A percentile compares a stretch with the other conserved stretches of the same genome.
These are phyloP conservation scores for Pythium utonaiense DNA, from an alignment of 352 stramenopile species.

Conservation along the genomic window DNA sequence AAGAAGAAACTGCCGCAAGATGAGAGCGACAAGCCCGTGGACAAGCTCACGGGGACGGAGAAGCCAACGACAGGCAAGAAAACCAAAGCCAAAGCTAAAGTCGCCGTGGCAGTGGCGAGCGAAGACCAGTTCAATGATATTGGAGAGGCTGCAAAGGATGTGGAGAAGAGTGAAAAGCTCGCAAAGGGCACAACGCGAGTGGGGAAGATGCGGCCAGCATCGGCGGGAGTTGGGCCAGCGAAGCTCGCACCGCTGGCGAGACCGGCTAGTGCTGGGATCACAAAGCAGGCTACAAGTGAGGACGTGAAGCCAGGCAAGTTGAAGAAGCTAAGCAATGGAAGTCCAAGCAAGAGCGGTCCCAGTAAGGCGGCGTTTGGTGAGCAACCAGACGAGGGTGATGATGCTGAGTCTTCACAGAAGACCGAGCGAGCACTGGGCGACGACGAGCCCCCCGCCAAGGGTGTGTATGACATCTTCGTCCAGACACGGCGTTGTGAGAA, in stretches of 20 bases:
- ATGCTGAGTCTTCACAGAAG: background rate
- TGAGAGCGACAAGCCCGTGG: background rate
- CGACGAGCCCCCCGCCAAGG: conserved; percentile 17
- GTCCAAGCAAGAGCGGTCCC: background rate
- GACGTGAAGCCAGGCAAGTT: background rate
- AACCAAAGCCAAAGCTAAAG: conserved; percentile 16
- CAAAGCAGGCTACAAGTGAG: background rate
- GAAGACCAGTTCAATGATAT: conserved; percentile 21
- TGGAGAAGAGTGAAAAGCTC: background rate
- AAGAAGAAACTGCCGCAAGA: background rate
- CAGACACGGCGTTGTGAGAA: conserved; percentile 53
- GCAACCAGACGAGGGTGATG: background rate
- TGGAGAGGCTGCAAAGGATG: conserved; percentile 5
- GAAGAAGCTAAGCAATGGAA: background rate
- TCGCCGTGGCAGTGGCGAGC: conserved; percentile 1
- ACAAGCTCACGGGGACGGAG: background rate
- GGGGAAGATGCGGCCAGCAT: conserved; percentile 14
- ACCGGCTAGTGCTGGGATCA: conserved; percentile 2
- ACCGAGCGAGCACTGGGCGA: conserved; percentile 1
- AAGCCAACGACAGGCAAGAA: background rate
- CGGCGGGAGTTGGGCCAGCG: background rate
- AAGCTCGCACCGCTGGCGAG: background rate
- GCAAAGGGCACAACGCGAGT: background rate
- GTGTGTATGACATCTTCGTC: conserved; percentile 49
- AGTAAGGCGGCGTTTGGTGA: conserved; percentile 10